Evolutionary conservation across 116 monocot genomes (phyloP), one percentile per base, ranked within the genome.

Genomic region (Papilionanthe hybrid): DNA sequence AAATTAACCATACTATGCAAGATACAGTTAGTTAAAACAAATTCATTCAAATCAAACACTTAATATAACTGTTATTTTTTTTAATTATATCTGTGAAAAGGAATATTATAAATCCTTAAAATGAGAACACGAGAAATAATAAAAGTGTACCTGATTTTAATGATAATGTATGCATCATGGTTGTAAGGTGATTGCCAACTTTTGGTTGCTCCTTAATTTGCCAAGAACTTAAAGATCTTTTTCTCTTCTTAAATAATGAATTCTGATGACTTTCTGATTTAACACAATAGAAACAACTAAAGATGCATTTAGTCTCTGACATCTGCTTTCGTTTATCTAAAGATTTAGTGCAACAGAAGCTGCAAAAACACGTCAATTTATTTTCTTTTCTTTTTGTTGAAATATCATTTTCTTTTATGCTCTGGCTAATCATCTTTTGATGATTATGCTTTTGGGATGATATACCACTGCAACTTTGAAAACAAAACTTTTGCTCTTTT

Each of bases 101-200:
- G 15, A 71, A 30, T 71, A 73, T 43, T n/a, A 43, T 10, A 73
- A 42, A 73, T 71, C 17, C 13, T 71, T 32, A 63, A 7, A 63
- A 9, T 63, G 53, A 53, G 4, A 23, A 65, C 15, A 75, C 76
- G 18, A 71, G 30, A 86, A 27, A 75, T 25, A 22, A n/a, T 22
- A 19, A 76, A 17, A 13, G 42, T 57, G 50, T 81, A 91, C 91
- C 84, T 66, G 84, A 82, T 28, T 83, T 65, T 9, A 80, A 42
- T 7, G 86, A 66, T 9, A 85, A 75, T 55, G 69, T 77, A 29
- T 85, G 78, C 66, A 84, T 76, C 1, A 81, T 82, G 30, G 82
- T 81, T 23, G 71, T 42, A 42, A 88, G 73, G 30, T 76, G 58
- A 42, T 84, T 78, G 28, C 44, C 77, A 55, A 79, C 55, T 9